phyloP scores from a whole-genome alignment of 306 rosid species.

The Astragalus glycyphyllos region DNA sequence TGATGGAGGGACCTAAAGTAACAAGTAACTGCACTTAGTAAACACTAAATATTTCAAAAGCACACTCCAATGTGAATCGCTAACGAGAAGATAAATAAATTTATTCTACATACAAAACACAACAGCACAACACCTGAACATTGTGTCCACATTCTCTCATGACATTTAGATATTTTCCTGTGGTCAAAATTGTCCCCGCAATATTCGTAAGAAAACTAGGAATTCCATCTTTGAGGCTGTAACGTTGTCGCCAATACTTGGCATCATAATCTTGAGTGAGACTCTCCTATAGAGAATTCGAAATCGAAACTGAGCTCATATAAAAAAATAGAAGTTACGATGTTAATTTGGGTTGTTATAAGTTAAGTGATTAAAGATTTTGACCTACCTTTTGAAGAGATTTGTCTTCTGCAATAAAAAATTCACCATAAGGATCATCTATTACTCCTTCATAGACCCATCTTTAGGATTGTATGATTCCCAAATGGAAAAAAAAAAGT shows the following conservation, averaged over 20 bases:
- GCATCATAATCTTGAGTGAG: constrained; percentile 90
- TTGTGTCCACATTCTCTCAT: constrained; percentile 98
- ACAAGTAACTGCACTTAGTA: constrained; percentile 43
- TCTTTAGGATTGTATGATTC: constrained; percentile 56
- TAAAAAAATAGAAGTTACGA: constrained; percentile 39
- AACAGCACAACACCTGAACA: constrained; percentile 77
- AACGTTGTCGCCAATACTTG: constrained; percentile 91
- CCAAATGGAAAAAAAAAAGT: constrained; percentile 43
- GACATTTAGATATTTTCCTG: constrained; percentile 97
- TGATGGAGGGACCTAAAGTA: constrained; percentile 78
- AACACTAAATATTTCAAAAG: constrained; percentile 17
- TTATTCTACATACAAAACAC: constrained; percentile 25
- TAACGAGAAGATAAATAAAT: constrained; percentile 27
- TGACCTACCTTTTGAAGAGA: constrained; percentile 78
- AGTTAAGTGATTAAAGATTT: constrained; percentile 31
- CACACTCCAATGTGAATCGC: constrained; percentile 27
- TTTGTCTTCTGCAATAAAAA: constrained; percentile 92
- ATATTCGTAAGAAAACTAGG: constrained; percentile 88
- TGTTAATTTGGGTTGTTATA: constrained; percentile 28
- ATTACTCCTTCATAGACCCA: constrained; percentile 98
- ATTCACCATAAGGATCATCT: constrained; percentile 96
- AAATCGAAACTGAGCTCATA: constrained; percentile 41
- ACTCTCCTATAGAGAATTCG: constrained; percentile 73
- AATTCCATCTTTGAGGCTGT: constrained; percentile 97
- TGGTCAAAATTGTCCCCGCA: constrained; percentile 89